These are phyloP conservation scores for Aphanomyces astaci DNA, from an alignment of 352 stramenopile genomes.

Conservation along the genomic window DNA sequence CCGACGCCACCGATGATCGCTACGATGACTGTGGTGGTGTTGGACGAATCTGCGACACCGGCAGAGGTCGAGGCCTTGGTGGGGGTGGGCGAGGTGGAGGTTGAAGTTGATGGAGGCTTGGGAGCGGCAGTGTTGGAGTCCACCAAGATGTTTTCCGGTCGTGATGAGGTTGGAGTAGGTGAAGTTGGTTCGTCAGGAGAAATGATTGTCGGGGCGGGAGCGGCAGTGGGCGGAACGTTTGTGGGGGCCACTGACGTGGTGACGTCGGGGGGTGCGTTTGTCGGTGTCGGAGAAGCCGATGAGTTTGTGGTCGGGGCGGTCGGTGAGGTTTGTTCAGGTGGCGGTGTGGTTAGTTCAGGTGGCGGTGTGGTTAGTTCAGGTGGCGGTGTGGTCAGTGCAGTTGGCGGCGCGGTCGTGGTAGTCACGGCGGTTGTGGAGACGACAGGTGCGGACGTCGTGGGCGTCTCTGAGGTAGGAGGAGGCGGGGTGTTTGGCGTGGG, in stretches of 20 bases:
- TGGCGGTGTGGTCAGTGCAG: too few species aligned
- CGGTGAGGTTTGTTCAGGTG: too few species aligned
- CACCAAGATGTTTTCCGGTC: background rate
- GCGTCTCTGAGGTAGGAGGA: background rate
- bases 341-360: too few species aligned
- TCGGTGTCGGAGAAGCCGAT: too few species aligned
- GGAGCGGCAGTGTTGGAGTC: background rate
- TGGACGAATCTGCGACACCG: background rate
- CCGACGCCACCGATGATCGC: background rate
- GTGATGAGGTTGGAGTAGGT: background rate
- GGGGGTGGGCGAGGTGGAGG: background rate
- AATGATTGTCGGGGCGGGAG: background rate
- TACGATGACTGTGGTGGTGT: conserved; percentile 1
- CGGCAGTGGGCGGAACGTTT: background rate
- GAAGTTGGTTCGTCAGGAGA: background rate
- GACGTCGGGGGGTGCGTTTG: too few species aligned
- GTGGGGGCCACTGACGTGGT: background rate
- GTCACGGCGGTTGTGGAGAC: background rate
- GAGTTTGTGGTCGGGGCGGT: too few species aligned
- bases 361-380: too few species aligned
- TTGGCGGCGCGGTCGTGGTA: too few species aligned
- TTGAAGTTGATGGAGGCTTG: background rate
- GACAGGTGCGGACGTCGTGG: background rate
- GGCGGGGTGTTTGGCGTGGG: background rate
- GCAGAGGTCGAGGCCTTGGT: background rate